Conservation (phyloP, 2,329 filamentous ascomycete species). For the Coniochaeta prunicola region DNA sequence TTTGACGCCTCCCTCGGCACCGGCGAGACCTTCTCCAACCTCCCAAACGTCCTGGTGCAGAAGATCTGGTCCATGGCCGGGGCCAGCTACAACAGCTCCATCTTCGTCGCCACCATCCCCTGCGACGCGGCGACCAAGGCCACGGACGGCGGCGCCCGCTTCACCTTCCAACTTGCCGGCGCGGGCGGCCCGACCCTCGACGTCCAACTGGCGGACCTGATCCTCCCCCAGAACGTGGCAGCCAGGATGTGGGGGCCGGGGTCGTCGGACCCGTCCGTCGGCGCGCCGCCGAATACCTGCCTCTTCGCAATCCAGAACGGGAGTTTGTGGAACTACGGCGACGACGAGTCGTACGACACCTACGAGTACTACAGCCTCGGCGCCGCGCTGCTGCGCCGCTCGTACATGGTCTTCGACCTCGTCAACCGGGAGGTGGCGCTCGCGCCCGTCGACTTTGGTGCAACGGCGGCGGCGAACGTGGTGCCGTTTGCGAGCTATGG, state of each 20-base stretch:
- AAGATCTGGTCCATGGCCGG: slow-evolving; percentile 20
- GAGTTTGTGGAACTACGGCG: neutral
- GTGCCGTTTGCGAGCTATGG: slow-evolving; percentile 18
- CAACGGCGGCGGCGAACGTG: slow-evolving; percentile 12
- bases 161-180: slow-evolving; percentile 19
- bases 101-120: slow-evolving; percentile 12
- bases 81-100: slow-evolving; percentile 12
- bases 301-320: slow-evolving; percentile 23
- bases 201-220: slow-evolving; percentile 18
- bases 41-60: slow-evolving; percentile 16
- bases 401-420: slow-evolving; percentile 24
- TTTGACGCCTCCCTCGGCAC: slow-evolving; percentile 12
- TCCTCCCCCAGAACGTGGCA: slow-evolving; percentile 11
- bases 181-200: slow-evolving; percentile 18
- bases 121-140: slow-evolving; percentile 17
- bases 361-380: slow-evolving; percentile 14
- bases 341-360: slow-evolving; percentile 1
- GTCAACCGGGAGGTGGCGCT: slow-evolving; percentile 23
- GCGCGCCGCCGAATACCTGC: slow-evolving; percentile 11
- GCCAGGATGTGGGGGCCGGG: neutral
- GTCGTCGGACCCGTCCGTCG: neutral
- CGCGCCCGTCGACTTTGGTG: slow-evolving; percentile 18
- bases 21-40: slow-evolving; percentile 15
- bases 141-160: slow-evolving; percentile 2
- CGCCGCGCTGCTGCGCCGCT: slow-evolving; percentile 18